These are phyloP conservation scores for Nicotiana sylvestris DNA, from an alignment of 257 asterid genomes.

Conservation along the genomic window DNA sequence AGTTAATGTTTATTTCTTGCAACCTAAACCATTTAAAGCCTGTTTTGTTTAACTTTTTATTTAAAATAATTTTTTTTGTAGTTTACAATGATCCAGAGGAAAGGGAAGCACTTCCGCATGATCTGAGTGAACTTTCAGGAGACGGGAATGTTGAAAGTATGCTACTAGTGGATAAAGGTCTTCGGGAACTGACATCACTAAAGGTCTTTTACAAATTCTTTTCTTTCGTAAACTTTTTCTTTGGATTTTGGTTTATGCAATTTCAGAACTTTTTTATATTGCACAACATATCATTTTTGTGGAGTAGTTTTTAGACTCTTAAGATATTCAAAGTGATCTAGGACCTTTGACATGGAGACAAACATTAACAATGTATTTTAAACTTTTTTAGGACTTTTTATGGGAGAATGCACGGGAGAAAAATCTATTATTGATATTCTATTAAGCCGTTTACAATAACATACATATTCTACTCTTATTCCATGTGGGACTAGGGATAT, in stretches of 20 bases:
- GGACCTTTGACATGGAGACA: not conserved
- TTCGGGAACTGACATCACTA: slow-evolving; percentile 64
- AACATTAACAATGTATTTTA: no score
- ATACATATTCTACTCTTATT: no score
- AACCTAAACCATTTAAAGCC: slow-evolving; percentile 1
- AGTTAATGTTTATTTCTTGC: not conserved
- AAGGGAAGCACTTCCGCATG: slow-evolving; percentile 41
- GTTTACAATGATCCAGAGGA: slow-evolving; percentile 58
- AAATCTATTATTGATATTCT: no score
- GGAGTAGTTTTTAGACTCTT: not conserved
- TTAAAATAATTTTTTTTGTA: slow-evolving; percentile 17
- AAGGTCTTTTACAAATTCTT: slow-evolving; percentile 45
- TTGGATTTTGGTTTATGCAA: no score
- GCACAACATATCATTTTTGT: not conserved
- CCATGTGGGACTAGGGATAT: no score
- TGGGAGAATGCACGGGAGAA: no score
- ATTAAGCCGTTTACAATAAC: no score
- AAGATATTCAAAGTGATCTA: not conserved
- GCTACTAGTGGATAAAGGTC: slow-evolving; percentile 91
- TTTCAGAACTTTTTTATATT: no score
- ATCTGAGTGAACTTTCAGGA: slow-evolving; percentile 33
- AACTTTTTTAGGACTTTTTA: no score
- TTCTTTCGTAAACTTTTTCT: not conserved
- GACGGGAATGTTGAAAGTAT: slow-evolving; percentile 75
- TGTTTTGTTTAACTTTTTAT: not conserved